Evolutionary conservation across 371 early-diverging fungal genomes (phyloP).

Genomic region (Dichotomocladium elegans): DNA sequence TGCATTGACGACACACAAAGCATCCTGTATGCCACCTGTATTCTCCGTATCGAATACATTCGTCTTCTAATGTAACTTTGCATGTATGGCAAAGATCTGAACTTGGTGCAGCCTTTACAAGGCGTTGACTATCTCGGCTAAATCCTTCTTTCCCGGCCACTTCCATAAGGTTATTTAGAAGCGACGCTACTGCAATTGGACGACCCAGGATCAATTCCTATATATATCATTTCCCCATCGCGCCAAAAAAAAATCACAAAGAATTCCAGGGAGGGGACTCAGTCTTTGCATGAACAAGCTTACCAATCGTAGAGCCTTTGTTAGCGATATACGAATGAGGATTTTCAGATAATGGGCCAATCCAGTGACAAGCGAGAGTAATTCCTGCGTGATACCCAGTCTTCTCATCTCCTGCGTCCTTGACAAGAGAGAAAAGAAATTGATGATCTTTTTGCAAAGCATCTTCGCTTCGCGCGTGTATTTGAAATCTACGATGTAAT

Average conservation of each 20-base stretch:
- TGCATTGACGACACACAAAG: conserved; percentile 71
- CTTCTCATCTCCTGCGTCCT: conserved; percentile 69
- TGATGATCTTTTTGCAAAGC: conserved; percentile 74
- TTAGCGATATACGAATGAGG: conserved; percentile 83
- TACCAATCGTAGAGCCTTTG: conserved; percentile 78
- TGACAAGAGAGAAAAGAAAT: conserved; percentile 89
- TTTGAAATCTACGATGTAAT: conserved; percentile 55
- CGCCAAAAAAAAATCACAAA: too few species aligned
- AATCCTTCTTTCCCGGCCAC: conserved; percentile 49
- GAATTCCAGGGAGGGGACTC: too few species aligned
- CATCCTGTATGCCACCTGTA: conserved; percentile 83
- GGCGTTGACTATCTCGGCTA: conserved; percentile 40
- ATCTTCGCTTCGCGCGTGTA: conserved; percentile 82
- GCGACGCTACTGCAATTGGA: conserved; percentile 48
- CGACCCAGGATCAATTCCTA: conserved; percentile 33
- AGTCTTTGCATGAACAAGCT: too few species aligned
- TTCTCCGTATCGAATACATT: conserved; percentile 68
- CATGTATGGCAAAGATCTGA: conserved; percentile 84
- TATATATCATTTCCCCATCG: not conserved
- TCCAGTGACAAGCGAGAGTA: conserved; percentile 86
- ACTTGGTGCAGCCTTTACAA: conserved; percentile 38
- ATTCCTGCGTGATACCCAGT: conserved; percentile 81
- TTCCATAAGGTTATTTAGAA: conserved; percentile 63
- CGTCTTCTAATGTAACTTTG: conserved; percentile 79
- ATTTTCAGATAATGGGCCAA: conserved; percentile 92